Percentiles rank a stretch among this genome's conserved stretches.
These are phyloP conservation scores for Triticum urartu DNA, from an alignment of 176 grass and related monocot genomes.

Conservation along the genomic window DNA sequence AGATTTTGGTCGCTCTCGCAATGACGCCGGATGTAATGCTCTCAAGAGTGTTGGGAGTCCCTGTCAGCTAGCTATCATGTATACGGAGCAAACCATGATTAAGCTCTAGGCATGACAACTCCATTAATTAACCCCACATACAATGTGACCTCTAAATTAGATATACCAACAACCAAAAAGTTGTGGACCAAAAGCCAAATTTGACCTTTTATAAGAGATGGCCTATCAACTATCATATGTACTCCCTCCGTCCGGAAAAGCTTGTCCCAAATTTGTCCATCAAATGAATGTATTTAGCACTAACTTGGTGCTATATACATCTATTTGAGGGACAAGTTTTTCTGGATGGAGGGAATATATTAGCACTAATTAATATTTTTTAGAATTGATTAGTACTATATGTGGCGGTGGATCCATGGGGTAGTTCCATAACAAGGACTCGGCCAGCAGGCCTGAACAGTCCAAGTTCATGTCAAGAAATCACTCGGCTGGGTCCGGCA, in stretches of 20 bases:
- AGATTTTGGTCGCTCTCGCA: slow-evolving; percentile 33
- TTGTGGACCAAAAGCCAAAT: slow-evolving; percentile 4
- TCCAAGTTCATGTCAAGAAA: too few species aligned
- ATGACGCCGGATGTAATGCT: slow-evolving; percentile 17
- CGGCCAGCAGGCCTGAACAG: too few species aligned
- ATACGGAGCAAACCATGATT: slow-evolving; percentile 11
- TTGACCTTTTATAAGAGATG: neutral
- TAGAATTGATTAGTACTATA: neutral
- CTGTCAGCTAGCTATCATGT: slow-evolving; percentile 18
- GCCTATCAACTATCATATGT: neutral
- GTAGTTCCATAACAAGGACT: too few species aligned
- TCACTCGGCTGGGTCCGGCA: too few species aligned
- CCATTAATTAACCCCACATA: neutral
- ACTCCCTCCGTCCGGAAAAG: too few species aligned
- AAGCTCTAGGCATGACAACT: neutral
- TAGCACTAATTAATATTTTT: neutral
- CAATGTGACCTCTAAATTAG: slow-evolving; percentile 8
- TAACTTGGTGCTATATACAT: too few species aligned
- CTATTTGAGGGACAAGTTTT: too few species aligned
- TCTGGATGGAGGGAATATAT: neutral
- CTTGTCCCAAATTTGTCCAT: too few species aligned
- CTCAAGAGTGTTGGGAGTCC: slow-evolving; percentile 39
- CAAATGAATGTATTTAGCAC: too few species aligned
- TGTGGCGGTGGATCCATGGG: too few species aligned
- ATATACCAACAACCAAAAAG: neutral